Evolutionary conservation across 1,284 basidiomycete genomes (phyloP).

Genomic region (Mycena sp.): DNA sequence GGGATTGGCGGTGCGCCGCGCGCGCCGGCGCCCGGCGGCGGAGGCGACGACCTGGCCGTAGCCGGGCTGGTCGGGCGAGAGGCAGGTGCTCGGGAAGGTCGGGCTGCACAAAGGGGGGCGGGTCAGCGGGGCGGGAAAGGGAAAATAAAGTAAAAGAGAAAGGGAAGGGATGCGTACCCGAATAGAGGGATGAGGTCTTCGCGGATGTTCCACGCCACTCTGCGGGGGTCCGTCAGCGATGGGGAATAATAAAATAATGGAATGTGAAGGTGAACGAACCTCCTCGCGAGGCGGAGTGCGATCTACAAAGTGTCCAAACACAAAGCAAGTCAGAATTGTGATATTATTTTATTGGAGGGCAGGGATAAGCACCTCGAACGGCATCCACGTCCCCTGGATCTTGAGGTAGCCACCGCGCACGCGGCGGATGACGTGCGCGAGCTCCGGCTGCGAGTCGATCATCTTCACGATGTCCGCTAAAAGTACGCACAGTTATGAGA

Average conservation of each 20-base stretch:
- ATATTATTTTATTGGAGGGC: too few relatives aligned
- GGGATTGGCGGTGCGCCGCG: slow-evolving; percentile 51
- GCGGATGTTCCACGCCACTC: slow-evolving; percentile 90
- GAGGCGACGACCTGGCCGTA: slow-evolving; percentile 81
- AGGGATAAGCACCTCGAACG: slow-evolving; percentile 72
- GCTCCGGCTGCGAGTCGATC: slow-evolving; percentile 87
- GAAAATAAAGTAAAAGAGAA: neutral
- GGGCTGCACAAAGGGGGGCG: slow-evolving; percentile 48
- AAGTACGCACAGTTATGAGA: neutral
- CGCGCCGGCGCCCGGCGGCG: slow-evolving; percentile 63
- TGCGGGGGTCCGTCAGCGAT: slow-evolving; percentile 43
- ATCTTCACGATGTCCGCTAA: slow-evolving; percentile 90
- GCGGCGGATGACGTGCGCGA: slow-evolving; percentile 80
- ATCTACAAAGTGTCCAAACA: slow-evolving; percentile 54
- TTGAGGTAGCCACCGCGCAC: slow-evolving; percentile 89
- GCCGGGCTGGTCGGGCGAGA: slow-evolving; percentile 83
- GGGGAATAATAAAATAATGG: slow-evolving; percentile 23
- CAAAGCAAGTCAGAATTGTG: too few relatives aligned
- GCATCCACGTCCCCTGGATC: slow-evolving; percentile 92
- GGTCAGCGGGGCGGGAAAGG: slow-evolving; percentile 32
- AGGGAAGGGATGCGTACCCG: slow-evolving; percentile 59
- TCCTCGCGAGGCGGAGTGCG: slow-evolving; percentile 76
- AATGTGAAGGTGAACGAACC: slow-evolving; percentile 59
- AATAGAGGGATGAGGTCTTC: slow-evolving; percentile 85
- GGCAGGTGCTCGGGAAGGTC: slow-evolving; percentile 79